Conservation (phyloP, 225 moss, liverwort and hornwort genomes). For the Thuidium tamariscinum region DNA sequence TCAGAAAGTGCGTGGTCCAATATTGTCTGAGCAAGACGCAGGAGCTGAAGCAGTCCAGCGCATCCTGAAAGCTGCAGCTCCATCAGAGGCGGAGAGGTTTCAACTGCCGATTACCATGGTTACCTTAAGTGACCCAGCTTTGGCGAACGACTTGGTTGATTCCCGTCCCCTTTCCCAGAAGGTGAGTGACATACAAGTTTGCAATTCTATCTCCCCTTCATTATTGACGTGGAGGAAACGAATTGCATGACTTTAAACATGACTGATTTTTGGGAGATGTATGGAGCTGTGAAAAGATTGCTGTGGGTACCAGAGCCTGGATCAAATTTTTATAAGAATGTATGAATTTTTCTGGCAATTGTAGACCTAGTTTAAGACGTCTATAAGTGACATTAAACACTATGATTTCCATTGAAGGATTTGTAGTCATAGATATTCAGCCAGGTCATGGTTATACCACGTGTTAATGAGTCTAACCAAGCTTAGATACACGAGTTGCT, state of each 20-base stretch:
- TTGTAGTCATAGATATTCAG: background rate
- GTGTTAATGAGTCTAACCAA: background rate
- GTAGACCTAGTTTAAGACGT: background rate
- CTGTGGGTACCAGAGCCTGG: background rate
- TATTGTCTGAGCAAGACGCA: conserved; percentile 44
- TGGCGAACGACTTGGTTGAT: conserved; percentile 25
- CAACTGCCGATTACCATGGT: conserved; percentile 63
- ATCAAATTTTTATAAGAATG: background rate
- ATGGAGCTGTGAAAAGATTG: background rate
- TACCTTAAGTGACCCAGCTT: conserved; percentile 31
- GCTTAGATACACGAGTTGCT: background rate
- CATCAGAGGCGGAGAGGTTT: conserved; percentile 70
- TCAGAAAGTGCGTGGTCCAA: conserved; percentile 65
- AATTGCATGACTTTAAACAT: background rate
- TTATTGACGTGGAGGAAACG: background rate
- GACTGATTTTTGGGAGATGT: background rate
- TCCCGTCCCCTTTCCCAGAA: conserved; percentile 41
- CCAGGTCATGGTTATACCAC: background rate
- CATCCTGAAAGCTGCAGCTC: conserved; percentile 49
- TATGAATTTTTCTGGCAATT: background rate
- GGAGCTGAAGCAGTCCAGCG: conserved; percentile 44
- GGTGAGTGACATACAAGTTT: conserved; percentile 19
- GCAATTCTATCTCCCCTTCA: background rate
- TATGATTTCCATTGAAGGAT: background rate
- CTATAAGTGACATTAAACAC: background rate